Percentiles rank a stretch among this genome's conserved stretches.
Evolutionary conservation across 306 rosid species (phyloP).

Genomic region (Cucumis sativus): DNA sequence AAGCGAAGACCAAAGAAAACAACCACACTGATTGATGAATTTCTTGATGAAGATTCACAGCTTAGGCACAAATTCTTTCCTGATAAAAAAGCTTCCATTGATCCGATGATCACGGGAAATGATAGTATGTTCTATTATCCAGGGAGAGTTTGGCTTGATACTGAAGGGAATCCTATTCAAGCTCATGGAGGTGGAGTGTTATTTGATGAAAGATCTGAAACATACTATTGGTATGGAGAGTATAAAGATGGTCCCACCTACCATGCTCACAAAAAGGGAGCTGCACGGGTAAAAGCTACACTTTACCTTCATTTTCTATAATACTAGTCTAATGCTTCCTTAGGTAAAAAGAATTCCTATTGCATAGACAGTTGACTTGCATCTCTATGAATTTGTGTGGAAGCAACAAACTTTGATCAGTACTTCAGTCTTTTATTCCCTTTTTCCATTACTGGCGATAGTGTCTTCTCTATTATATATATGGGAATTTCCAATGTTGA

Average conservation of each 20-base stretch:
- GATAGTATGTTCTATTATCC: conserved; percentile 64
- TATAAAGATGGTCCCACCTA: conserved; percentile 91
- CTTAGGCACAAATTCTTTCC: conserved; percentile 75
- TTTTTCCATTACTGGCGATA: neutral
- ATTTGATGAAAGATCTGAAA: conserved; percentile 47
- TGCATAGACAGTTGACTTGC: neutral
- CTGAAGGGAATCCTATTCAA: conserved; percentile 85
- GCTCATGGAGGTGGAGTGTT: conserved; percentile 97
- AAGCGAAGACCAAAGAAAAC: conserved; percentile 65
- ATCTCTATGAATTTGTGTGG: neutral
- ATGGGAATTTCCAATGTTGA: neutral
- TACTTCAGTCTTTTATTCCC: neutral
- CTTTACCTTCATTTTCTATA: conserved; percentile 1
- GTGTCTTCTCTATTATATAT: neutral
- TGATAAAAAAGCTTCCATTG: conserved; percentile 37
- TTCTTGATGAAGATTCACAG: conserved; percentile 89
- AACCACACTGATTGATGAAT: conserved; percentile 76
- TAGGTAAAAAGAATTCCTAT: neutral
- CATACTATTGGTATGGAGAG: conserved; percentile 98
- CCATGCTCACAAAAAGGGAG: conserved; percentile 73
- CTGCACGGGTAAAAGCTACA: conserved; percentile 69
- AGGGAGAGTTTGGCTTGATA: conserved; percentile 90
- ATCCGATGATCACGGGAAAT: conserved; percentile 42
- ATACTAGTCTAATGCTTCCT: neutral
- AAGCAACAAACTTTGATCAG: neutral